phyloP scores from a whole-genome alignment of 257 asterid species.

The Ilex aquifolium region DNA sequence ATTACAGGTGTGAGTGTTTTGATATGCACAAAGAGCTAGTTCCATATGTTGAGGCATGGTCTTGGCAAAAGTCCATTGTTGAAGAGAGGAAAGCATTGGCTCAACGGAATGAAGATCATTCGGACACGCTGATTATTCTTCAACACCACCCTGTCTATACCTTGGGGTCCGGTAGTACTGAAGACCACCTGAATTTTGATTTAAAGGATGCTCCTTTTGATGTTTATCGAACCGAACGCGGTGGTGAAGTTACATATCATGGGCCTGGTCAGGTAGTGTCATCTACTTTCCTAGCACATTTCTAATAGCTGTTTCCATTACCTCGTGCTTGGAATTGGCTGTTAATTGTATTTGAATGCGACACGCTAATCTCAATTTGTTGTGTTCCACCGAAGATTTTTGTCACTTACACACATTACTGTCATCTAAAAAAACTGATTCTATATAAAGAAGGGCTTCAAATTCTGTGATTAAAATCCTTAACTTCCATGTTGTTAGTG shows the following conservation, averaged over 20 bases:
- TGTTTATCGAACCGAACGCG: slow-evolving; percentile 73
- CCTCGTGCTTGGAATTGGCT: too few relatives aligned
- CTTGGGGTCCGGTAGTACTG: slow-evolving; percentile 72
- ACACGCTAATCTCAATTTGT: too few relatives aligned
- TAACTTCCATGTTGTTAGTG: not conserved
- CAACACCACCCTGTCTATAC: slow-evolving; percentile 93
- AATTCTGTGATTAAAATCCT: too few relatives aligned
- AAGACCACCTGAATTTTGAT: slow-evolving; percentile 60
- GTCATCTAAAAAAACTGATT: too few relatives aligned
- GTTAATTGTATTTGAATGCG: too few relatives aligned
- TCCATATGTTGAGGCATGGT: slow-evolving; percentile 79
- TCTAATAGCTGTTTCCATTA: too few relatives aligned
- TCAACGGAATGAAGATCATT: slow-evolving; percentile 40
- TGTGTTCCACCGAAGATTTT: too few relatives aligned
- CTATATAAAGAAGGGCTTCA: too few relatives aligned
- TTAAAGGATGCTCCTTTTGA: slow-evolving; percentile 51
- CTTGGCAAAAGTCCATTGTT: slow-evolving; percentile 78
- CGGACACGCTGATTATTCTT: slow-evolving; percentile 61
- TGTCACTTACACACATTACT: too few relatives aligned
- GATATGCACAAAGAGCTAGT: slow-evolving; percentile 61
- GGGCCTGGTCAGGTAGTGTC: slow-evolving; percentile 89
- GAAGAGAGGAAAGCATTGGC: slow-evolving; percentile 35
- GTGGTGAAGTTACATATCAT: slow-evolving; percentile 96
- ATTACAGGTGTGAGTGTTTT: slow-evolving; percentile 47
- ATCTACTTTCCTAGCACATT: not conserved